Evolutionary conservation across 2,329 filamentous ascomycete species (phyloP).

Genomic region (Aspergillus sclerotialis): DNA sequence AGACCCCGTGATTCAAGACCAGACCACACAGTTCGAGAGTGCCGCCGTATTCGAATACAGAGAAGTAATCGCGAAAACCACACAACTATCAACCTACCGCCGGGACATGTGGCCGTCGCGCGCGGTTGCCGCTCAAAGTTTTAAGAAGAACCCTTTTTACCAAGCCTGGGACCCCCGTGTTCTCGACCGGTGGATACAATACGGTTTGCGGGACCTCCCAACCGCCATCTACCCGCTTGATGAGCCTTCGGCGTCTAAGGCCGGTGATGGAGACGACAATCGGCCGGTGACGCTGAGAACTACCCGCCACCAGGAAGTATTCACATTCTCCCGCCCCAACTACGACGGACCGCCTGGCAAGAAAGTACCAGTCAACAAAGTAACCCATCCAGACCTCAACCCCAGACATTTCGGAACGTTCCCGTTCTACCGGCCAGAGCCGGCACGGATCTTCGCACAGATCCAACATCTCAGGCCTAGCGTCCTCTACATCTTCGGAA

Average conservation of each 20-base stretch:
- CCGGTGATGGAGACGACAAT: conserved; percentile 6
- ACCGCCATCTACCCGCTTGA: conserved; percentile 42
- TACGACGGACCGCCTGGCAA: conserved; percentile 53
- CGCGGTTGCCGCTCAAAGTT: conserved; percentile 58
- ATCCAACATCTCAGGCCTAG: conserved; percentile 39
- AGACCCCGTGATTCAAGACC: conserved; percentile 68
- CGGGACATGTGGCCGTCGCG: conserved; percentile 79
- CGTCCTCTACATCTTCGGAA: conserved; percentile 40
- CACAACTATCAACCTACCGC: conserved; percentile 58
- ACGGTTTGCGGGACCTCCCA: conserved; percentile 70
- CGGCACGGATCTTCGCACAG: conserved; percentile 29
- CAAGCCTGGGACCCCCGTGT: conserved; percentile 74
- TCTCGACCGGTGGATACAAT: conserved; percentile 62
- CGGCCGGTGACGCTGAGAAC: conserved; percentile 64
- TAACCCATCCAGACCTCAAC: conserved; percentile 42
- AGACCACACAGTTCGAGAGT: conserved; percentile 34
- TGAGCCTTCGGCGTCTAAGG: conserved; percentile 7
- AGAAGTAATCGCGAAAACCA: conserved; percentile 27
- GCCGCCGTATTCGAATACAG: conserved; percentile 16
- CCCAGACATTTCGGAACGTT: conserved; percentile 19
- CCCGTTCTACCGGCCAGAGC: conserved; percentile 41
- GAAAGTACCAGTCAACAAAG: conserved; percentile 29
- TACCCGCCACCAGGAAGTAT: conserved; percentile 79
- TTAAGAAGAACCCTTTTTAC: conserved; percentile 69
- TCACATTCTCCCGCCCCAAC: conserved; percentile 42